These are phyloP conservation scores for Tuber calosporum DNA, from an alignment of 495 filamentous ascomycete genomes.

Conservation along the genomic window DNA sequence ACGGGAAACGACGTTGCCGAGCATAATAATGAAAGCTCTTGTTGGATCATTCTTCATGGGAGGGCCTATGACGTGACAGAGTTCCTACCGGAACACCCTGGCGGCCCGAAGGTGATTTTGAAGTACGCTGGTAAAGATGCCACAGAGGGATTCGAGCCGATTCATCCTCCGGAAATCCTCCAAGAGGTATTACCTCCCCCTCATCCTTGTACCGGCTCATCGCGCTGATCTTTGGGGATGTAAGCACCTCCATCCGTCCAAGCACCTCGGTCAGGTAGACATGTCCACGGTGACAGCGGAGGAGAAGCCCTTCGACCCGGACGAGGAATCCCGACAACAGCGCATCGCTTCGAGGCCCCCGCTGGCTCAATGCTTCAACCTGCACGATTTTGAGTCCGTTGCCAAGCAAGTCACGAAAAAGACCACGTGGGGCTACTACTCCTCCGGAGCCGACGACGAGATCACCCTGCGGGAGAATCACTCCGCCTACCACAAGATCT, in stretches of 20 bases:
- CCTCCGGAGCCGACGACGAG: conserved; percentile 91
- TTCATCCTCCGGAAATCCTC: conserved; percentile 70
- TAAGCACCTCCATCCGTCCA: conserved; percentile 70
- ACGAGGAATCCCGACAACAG: conserved; percentile 67
- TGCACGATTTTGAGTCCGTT: conserved; percentile 91
- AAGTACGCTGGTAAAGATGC: conserved; percentile 84
- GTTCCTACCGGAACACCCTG: conserved; percentile 59
- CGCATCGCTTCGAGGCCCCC: conserved; percentile 71
- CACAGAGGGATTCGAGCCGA: conserved; percentile 72
- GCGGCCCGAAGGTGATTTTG: conserved; percentile 69
- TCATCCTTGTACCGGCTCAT: not conserved
- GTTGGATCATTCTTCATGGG: conserved; percentile 74
- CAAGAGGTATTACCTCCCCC: conserved; percentile 47
- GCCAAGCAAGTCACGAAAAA: conserved; percentile 86
- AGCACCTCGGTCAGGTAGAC: conserved; percentile 86
- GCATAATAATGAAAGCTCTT: conserved; percentile 61
- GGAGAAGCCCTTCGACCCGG: conserved; percentile 62
- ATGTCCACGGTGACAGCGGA: conserved; percentile 75
- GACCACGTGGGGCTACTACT: conserved; percentile 94
- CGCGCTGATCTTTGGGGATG: not conserved
- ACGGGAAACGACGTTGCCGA: conserved; percentile 59
- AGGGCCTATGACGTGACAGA: conserved; percentile 76
- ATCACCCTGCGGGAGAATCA: conserved; percentile 98
- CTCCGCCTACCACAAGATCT: conserved; percentile 90
- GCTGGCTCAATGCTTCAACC: conserved; percentile 84